Base-by-base conservation (phyloP, 2,329 filamentous ascomycete genomes). In the Arthrobotrys pseudoclavata region DNA sequence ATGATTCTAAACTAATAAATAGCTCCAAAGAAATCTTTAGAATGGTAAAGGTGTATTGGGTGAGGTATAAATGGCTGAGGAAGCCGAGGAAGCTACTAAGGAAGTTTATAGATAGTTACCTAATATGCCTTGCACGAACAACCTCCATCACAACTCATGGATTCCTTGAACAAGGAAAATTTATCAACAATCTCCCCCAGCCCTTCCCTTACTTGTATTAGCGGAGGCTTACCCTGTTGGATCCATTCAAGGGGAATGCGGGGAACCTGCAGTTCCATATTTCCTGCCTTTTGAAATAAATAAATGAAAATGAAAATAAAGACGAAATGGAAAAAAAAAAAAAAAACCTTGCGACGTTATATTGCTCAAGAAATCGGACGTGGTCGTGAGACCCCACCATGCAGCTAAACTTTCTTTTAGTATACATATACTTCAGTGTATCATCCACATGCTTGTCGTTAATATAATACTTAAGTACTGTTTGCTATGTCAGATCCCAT, bases 381-480 rank as follows among this genome's bases (percentile, higher is more conserved):
- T 77, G 74, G 74, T 77, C 74, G 74, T 55, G 61, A 77, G 74
- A 77, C 74, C 74, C 55, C 67, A 71, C 74, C 61, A 63, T 77
- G 66, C 61, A 57, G 48, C 55, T 26, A 24, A 42, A 60, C 55
- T 60, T 42, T 60, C 34, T 42, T 60, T 60, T 42, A 42, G 12
- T 26, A 18, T 18, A 5, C 9, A 22, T 7, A 20, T n/a, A 24
- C 22, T 40, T 29, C 55, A 20, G 55, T 26, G 34, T 60, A 15
- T 60, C 20, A 48, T 57, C 60, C 61, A 64, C 57, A 60, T 47
- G 53, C 29, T 34, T 24, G 29, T 37, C 10, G 31, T 18, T 15
- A 31, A 6, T 29, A 48, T 24, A 64, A 29, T 26, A 45, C 42
- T 18, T 6, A 18, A 6, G 37, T 62, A 15, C 37, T 45, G 53